Evolutionary conservation across 2,329 filamentous ascomycete species (phyloP), one percentile per base, ranked within the genome.

Genomic region (Zymoseptoria pseudotritici): DNA sequence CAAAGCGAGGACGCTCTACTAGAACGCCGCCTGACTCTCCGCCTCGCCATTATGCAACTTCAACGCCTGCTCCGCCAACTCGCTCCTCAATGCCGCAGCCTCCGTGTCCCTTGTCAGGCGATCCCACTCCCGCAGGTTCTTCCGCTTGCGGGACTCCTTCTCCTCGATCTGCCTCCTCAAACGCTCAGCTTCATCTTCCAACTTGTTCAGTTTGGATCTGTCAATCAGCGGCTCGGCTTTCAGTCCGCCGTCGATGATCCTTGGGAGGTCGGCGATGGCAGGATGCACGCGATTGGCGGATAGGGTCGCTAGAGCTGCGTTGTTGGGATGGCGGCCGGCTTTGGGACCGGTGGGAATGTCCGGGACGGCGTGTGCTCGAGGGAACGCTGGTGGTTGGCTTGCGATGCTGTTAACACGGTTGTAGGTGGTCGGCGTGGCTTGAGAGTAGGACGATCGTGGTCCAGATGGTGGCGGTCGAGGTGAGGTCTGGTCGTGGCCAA

Each of bases 171-270:
- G 61, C 60, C 75, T 72, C 22, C 78, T 68, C 61, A 81, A 61
- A 65, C 72, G 76, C 61, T 76, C 73, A 1, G 77, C 74, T 54
- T 81, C 78, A 9, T 80, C 76, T 60, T 80, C 77, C 11, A 81
- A 65, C 66, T 76, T 78, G 54, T 72, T 64, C 8, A 80, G 69
- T 60, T 76, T 76, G 52, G 72, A 74, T 61, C 70, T 73, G 59
- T 80, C 77, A 58, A 75, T 71, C 6, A 77, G 55, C 20, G 78
- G 75, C 17, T 76, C 75, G 22, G 73, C 72, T 60, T 74, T 76
- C 56, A 70, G 64, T 2, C 79, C 79, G 19, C 78, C 78, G 2
- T 76, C 74, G 17, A 79, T 68, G 26, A 77, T 70, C 58, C 74
- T 74, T 1, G 79, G 76, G 2, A 81, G 58, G 53, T 78, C 76